These are phyloP conservation scores for Hypocreales sp. DNA, from an alignment of 2,329 filamentous ascomycete genomes.

Conservation along the genomic window DNA sequence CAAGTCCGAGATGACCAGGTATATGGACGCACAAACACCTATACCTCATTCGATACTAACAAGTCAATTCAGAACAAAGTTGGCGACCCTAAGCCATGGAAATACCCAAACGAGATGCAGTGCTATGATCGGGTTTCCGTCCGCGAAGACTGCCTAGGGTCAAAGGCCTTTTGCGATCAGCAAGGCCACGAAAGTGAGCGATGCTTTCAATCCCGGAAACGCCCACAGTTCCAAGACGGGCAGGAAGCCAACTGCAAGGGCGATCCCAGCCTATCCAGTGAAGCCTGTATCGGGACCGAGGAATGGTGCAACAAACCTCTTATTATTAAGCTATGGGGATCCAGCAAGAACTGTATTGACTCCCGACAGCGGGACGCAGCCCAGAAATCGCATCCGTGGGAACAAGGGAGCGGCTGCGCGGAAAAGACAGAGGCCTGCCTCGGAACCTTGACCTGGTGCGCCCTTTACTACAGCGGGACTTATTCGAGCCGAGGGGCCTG, in stretches of 20 bases:
- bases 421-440: not conserved
- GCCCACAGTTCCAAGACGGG: not conserved
- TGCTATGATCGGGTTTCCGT: not conserved
- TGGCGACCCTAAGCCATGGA: not conserved
- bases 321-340: not conserved
- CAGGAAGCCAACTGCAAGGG: not conserved
- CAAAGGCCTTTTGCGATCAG: not conserved
- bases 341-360: not conserved
- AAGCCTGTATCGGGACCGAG: not conserved
- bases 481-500: not conserved
- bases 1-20: not conserved
- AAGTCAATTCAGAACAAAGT: not conserved
- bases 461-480: not conserved
- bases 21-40: not conserved
- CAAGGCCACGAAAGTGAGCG: not conserved
- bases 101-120: not conserved
- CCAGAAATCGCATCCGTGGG: not conserved
- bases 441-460: not conserved
- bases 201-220: not conserved
- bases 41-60: not conserved
- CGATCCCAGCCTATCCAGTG: not conserved
- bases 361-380: not conserved
- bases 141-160: not conserved
- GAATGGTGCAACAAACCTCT: not conserved
- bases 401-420: not conserved